A percentile compares a stretch with the other conserved stretches of the same genome.
phyloP scores from a whole-genome alignment of 2,329 filamentous ascomycete genomes.

The Teratosphaeria destructans region DNA sequence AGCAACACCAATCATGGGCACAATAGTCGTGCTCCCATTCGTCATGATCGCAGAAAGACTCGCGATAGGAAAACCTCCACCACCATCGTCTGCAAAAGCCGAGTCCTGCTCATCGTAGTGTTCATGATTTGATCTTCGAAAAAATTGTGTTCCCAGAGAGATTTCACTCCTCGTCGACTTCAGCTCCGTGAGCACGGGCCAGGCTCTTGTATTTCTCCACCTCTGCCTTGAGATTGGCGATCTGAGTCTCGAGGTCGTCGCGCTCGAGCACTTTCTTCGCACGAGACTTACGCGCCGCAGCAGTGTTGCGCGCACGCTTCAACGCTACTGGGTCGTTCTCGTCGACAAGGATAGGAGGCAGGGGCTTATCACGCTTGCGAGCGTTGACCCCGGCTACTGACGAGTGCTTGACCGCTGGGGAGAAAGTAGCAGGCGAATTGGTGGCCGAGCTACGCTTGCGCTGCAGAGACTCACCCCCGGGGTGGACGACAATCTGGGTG shows the following conservation, averaged over 20 bases:
- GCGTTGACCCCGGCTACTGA: slow-evolving; percentile 57
- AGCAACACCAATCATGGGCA: background rate
- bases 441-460: slow-evolving; percentile 26
- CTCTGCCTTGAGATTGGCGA: slow-evolving; percentile 40
- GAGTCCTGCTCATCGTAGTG: background rate
- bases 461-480: slow-evolving; percentile 20
- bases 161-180: slow-evolving; percentile 2
- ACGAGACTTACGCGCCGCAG: slow-evolving; percentile 87
- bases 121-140: background rate
- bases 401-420: slow-evolving; percentile 48
- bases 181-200: slow-evolving; percentile 4
- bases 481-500: slow-evolving; percentile 27
- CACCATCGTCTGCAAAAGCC: background rate
- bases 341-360: slow-evolving; percentile 71
- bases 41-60: background rate
- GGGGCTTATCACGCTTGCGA: slow-evolving; percentile 68
- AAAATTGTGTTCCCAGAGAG: background rate
- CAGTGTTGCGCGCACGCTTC: slow-evolving; percentile 88
- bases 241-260: slow-evolving; percentile 62
- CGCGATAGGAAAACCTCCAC: slow-evolving; percentile 1
- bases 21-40: background rate
- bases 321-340: slow-evolving; percentile 63
- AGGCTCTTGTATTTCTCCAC: slow-evolving; percentile 23
- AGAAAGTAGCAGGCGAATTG: slow-evolving; percentile 32
- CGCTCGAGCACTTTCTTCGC: slow-evolving; percentile 72